Conservation (phyloP, 2,329 filamentous ascomycete genomes). For the Immersiporthe knoxdaviesiana region DNA sequence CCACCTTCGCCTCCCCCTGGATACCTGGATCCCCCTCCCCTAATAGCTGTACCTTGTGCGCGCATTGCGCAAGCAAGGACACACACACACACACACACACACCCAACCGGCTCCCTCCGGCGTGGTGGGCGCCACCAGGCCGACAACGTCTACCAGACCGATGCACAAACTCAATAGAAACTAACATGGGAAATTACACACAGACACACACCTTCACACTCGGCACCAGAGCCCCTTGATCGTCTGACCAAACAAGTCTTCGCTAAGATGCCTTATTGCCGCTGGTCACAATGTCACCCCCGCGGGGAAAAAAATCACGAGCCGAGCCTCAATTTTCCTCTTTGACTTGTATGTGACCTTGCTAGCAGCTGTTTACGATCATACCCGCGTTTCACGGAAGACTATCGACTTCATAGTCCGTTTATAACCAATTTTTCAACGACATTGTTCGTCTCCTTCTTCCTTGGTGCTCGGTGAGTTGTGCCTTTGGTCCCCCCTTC, state of each 20-base stretch:
- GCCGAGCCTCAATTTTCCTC: background rate
- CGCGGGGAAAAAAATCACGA: background rate
- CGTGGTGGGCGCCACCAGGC: background rate
- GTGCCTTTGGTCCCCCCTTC: background rate
- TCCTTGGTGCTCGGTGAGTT: background rate
- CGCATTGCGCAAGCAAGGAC: background rate
- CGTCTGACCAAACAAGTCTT: background rate
- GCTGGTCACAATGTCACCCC: constrained; percentile 2
- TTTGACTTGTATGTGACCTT: background rate
- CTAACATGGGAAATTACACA: constrained; percentile 8
- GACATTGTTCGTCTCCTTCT: background rate
- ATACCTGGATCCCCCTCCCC: background rate
- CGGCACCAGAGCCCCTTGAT: background rate
- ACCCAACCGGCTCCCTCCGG: background rate
- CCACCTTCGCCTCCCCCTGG: constrained; percentile 5
- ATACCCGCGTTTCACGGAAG: background rate
- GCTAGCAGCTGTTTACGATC: background rate
- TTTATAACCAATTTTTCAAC: background rate
- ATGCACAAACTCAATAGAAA: constrained; percentile 16
- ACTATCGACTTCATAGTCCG: background rate
- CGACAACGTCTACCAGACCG: constrained; percentile 8
- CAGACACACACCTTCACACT: background rate
- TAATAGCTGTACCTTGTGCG: background rate
- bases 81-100: background rate
- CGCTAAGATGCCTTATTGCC: background rate